Conservation (phyloP, 495 filamentous ascomycete species). For the Cercophora scortea region DNA sequence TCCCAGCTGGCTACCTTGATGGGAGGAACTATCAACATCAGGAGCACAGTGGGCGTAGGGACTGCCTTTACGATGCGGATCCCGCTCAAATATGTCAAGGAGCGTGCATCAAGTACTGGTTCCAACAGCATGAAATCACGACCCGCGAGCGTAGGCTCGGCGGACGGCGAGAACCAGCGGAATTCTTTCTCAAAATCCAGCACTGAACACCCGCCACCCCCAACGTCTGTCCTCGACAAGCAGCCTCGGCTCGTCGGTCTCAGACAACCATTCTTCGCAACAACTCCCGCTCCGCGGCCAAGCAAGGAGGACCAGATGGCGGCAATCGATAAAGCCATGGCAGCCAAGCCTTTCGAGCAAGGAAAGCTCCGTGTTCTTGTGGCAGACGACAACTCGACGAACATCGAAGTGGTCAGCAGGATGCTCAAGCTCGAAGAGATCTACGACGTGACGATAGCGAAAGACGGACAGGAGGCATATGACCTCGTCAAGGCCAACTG, state of each 20-base stretch:
- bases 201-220: conserved; percentile 14
- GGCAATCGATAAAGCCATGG: conserved; percentile 41
- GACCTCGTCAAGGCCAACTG: conserved; percentile 78
- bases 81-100: conserved; percentile 69
- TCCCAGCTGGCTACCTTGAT: conserved; percentile 77
- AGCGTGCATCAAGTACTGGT: conserved; percentile 40
- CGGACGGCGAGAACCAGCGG: conserved; percentile 51
- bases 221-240: conserved; percentile 30
- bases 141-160: conserved; percentile 65
- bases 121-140: conserved; percentile 56
- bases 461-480: conserved; percentile 84
- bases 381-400: conserved; percentile 91
- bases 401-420: conserved; percentile 76
- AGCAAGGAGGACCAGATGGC: conserved; percentile 31
- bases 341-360: conserved; percentile 40
- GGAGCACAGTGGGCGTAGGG: conserved; percentile 66
- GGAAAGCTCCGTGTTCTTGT: conserved; percentile 77
- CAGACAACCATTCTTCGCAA: conserved; percentile 78
- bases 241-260: conserved; percentile 76
- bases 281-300: conserved; percentile 35
- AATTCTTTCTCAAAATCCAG: conserved; percentile 23
- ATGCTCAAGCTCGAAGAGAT: conserved; percentile 49
- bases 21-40: conserved; percentile 65
- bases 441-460: conserved; percentile 69
- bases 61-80: conserved; percentile 79